Conservation (phyloP, 768 basidiomycete species). For the Lentinula guzmanii region DNA sequence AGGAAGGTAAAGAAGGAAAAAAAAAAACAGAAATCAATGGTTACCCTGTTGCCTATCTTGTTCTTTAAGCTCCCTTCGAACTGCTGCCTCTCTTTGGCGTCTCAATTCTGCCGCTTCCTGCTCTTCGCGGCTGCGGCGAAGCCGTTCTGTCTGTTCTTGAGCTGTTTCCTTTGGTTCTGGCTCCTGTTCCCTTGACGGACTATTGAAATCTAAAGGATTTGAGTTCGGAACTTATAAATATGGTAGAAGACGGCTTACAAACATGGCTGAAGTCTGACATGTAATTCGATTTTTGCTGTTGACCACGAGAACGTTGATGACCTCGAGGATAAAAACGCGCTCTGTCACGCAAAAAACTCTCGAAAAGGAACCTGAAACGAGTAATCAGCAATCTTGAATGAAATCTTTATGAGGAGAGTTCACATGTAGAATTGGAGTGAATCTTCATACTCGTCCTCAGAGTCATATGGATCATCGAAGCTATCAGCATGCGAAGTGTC, state of each 20-base stretch:
- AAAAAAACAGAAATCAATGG: conserved; percentile 4
- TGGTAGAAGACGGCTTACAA: conserved; percentile 19
- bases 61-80: conserved; percentile 38
- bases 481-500: conserved; percentile 21
- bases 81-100: conserved; percentile 40
- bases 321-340: conserved; percentile 11
- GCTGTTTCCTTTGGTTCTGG: conserved; percentile 32
- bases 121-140: conserved; percentile 45
- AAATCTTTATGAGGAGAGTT: conserved; percentile 7
- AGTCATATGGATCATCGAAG: conserved; percentile 17
- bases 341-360: conserved; percentile 35
- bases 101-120: conserved; percentile 50
- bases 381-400: conserved; percentile 5
- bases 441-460: conserved; percentile 25
- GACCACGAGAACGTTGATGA: not conserved
- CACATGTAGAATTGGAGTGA: conserved; percentile 45
- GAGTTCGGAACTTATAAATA: conserved; percentile 5
- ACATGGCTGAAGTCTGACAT: conserved; percentile 7
- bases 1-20: not conserved
- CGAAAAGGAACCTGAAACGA: conserved; percentile 39
- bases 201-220: conserved; percentile 8
- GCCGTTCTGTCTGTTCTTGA: conserved; percentile 47
- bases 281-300: not conserved
- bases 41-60: conserved; percentile 48
- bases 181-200: conserved; percentile 13